Evolutionary conservation across 495 filamentous ascomycete species (phyloP), one percentile per base, ranked within the genome.

Genomic region (Clavariopsis aquatica): DNA sequence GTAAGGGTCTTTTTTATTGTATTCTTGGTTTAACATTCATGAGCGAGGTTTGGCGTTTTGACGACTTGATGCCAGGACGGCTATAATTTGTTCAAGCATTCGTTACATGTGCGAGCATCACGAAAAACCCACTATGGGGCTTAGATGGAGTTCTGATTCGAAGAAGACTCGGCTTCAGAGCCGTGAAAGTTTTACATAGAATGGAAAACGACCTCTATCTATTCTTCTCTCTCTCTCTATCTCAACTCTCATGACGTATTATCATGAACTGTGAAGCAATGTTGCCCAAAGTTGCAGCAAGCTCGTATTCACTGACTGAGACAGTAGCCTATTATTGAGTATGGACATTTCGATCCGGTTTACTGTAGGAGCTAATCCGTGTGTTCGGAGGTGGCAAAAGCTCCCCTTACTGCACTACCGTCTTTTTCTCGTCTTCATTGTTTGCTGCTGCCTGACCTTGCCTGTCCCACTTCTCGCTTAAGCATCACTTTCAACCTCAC

Each of bases 1-100:
- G 57, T 93, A 65, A 23, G 28, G 6, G 41, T 12, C 9, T 31
- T 17, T 38, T 49, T 47, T 27, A 51, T 55, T 63, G 20, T 34
- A 17, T 17, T 34, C 22, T 26, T 24, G 5, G 23, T 54, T 54
- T 31, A 8, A 54, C 29, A 45, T 12, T 56, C 26, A 24, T 60
- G 56, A 62, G 47, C 62, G 62, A 51, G 15, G 8, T 34, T 59
- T 8, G 55, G 65, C 59, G 66, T 58, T 69, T 60, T 56, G 13
- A 28, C 53, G 38, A 24, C 45, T 55, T 47, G 23, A 15, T 46
- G 55, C 38, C 38, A 43, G 3, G 38, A 17, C 38, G 38, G 38
- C 38, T 3, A 29, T 53, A 31, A 41, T 52, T 60, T 15, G 34
- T 61, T 57, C 56, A 22, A 20, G 49, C 57, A 61, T 61, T 66